These are phyloP conservation scores for Saccharomycopsis schoenii DNA, from an alignment of 805 yeast species.

Conservation along the genomic window DNA sequence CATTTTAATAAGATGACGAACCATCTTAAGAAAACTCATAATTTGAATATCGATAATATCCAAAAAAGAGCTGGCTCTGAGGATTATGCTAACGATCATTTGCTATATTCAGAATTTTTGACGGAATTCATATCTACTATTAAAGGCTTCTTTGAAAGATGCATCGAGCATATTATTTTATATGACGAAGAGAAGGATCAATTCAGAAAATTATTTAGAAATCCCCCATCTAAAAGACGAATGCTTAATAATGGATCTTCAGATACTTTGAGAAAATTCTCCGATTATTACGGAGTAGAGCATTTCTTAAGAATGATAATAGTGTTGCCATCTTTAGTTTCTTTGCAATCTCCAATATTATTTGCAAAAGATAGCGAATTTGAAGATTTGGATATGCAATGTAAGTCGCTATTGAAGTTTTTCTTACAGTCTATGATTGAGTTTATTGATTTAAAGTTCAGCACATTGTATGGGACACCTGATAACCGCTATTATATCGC, in stretches of 20 bases:
- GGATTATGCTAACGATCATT: background rate
- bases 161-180: slow-evolving; percentile 55
- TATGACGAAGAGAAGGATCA: slow-evolving; percentile 51
- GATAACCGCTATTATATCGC: background rate
- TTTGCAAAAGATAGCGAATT: background rate
- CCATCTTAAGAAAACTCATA: background rate
- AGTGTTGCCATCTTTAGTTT: slow-evolving; percentile 43
- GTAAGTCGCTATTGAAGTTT: background rate
- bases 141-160: slow-evolving; percentile 58
- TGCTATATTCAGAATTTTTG: slow-evolving; percentile 38
- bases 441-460: background rate
- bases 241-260: slow-evolving; percentile 27
- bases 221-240: slow-evolving; percentile 25
- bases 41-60: background rate
- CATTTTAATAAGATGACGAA: slow-evolving; percentile 14
- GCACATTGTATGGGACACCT: background rate
- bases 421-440: background rate
- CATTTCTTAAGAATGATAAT: slow-evolving; percentile 73
- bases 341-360: slow-evolving; percentile 22
- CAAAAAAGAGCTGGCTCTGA: background rate
- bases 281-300: slow-evolving; percentile 58
- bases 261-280: background rate
- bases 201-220: slow-evolving; percentile 21
- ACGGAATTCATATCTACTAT: slow-evolving; percentile 63
- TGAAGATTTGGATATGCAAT: background rate